Evolutionary conservation across 2,329 filamentous ascomycete genomes (phyloP).

Genomic region (Scopulariopsis brevicaulis): DNA sequence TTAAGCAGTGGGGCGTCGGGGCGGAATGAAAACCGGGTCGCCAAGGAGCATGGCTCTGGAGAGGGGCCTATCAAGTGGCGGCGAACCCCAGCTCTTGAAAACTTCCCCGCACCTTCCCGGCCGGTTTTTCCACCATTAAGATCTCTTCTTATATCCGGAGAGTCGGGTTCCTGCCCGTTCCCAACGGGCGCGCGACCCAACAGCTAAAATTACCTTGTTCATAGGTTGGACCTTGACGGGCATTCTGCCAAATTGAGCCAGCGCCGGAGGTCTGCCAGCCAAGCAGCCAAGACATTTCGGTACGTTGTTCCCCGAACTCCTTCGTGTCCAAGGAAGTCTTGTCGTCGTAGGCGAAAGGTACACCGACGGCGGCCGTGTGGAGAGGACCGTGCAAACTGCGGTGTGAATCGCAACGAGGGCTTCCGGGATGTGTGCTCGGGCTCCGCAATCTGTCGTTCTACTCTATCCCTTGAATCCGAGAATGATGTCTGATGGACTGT

Average conservation of each 20-base stretch:
- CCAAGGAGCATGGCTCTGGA: background rate
- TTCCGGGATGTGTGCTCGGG: too few species aligned
- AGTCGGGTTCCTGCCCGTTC: background rate
- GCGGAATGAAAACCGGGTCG: background rate
- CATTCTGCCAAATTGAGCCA: background rate
- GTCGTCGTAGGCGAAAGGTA: background rate
- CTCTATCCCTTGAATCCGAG: too few species aligned
- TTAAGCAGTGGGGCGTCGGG: background rate
- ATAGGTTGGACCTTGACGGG: background rate
- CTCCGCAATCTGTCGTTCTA: too few species aligned
- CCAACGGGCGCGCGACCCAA: background rate
- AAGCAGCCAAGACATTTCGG: background rate
- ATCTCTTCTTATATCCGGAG: background rate
- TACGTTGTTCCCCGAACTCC: background rate
- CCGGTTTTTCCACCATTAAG: slow-evolving; percentile 1
- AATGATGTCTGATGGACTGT: too few species aligned
- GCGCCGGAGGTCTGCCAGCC: too few species aligned
- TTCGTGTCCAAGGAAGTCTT: background rate
- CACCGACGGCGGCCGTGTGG: too few species aligned
- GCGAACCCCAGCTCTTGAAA: background rate
- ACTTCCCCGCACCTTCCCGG: background rate
- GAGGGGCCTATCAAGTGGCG: background rate
- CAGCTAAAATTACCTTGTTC: background rate
- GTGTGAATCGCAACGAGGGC: too few species aligned
- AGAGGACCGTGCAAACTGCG: background rate